These are phyloP conservation scores for Citrullus colocynthis DNA, from an alignment of 306 rosid genomes.

Conservation along the genomic window DNA sequence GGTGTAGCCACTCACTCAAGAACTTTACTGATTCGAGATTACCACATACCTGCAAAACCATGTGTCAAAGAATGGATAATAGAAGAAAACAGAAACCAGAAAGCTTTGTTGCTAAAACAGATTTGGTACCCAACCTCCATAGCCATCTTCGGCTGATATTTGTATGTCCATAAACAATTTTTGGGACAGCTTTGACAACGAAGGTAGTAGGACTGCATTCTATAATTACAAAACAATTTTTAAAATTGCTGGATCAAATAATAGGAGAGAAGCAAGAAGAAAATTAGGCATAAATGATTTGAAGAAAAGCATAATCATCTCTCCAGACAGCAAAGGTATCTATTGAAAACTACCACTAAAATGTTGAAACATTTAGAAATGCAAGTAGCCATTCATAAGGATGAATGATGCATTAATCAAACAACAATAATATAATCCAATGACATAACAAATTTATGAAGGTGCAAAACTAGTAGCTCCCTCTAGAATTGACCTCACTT, in stretches of 20 bases:
- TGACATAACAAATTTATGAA: not conserved
- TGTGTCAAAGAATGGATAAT: not conserved
- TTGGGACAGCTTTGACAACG: constrained; percentile 29
- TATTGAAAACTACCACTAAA: not conserved
- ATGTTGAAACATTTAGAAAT: not conserved
- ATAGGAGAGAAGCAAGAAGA: not conserved
- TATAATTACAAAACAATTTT: constrained; percentile 17
- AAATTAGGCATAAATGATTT: not conserved
- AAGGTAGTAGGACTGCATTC: constrained; percentile 34
- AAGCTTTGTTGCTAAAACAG: not conserved
- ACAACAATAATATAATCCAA: not conserved
- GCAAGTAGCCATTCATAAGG: not conserved
- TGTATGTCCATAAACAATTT: constrained; percentile 52
- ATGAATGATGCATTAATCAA: not conserved
- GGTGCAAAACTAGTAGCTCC: not conserved
- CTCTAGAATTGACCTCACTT: not conserved
- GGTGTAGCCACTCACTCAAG: constrained; percentile 62
- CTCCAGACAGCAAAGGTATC: not conserved
- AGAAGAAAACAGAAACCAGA: not conserved
- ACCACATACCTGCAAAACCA: constrained; percentile 64
- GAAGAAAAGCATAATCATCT: not conserved
- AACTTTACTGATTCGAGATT: constrained; percentile 54
- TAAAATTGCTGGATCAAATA: not conserved
- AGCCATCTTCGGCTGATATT: constrained; percentile 73
- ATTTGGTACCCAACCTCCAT: constrained; percentile 32